Conservation (phyloP, 176 grass and related monocot species). For the Typha latifolia region DNA sequence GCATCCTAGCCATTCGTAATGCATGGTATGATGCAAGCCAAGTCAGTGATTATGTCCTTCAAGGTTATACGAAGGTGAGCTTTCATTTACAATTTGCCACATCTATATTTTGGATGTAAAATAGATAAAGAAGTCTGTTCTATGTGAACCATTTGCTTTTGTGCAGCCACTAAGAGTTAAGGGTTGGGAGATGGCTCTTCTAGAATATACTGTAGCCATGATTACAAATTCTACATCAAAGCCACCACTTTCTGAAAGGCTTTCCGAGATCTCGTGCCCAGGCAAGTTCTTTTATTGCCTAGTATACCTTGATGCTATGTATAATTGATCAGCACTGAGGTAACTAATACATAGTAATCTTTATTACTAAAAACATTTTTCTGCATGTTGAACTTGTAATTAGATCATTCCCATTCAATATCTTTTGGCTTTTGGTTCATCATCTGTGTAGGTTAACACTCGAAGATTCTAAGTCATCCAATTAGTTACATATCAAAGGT, state of each 20-base stretch:
- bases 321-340: too few relatives aligned
- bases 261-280: constrained; percentile 81
- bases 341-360: too few relatives aligned
- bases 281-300: constrained; percentile 26
- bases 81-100: neutral
- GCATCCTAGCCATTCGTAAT: constrained; percentile 46
- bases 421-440: too few relatives aligned
- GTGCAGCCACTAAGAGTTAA: constrained; percentile 64
- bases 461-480: too few relatives aligned
- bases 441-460: too few relatives aligned
- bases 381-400: too few relatives aligned
- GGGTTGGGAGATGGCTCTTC: constrained; percentile 82
- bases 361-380: too few relatives aligned
- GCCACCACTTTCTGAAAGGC: constrained; percentile 53
- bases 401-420: too few relatives aligned
- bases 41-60: constrained; percentile 70
- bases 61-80: constrained; percentile 84
- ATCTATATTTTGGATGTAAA: neutral
- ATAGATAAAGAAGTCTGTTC: neutral
- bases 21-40: constrained; percentile 79
- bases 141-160: neutral
- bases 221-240: constrained; percentile 50
- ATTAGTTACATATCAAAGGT: too few relatives aligned
- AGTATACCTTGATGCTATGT: neutral
- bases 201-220: constrained; percentile 75